Evolutionary conservation across 441 rosid species (phyloP).

Genomic region (Melianthus villosus): DNA sequence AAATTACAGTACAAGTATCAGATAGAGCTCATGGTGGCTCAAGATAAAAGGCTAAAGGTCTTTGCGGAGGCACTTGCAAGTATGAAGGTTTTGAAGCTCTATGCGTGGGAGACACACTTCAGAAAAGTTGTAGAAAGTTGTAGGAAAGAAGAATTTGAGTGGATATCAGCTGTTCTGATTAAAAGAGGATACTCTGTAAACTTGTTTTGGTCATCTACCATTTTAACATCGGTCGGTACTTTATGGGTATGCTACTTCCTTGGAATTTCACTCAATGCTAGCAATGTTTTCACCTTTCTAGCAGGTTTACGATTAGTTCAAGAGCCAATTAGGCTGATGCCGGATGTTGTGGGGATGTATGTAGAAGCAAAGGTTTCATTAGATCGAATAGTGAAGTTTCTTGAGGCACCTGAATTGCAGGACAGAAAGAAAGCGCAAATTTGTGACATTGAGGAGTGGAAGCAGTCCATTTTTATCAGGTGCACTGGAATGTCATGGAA

Average conservation of each 20-base stretch:
- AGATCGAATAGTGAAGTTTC: constrained; percentile 51
- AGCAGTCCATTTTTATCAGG: constrained; percentile 26
- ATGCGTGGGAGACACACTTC: constrained; percentile 92
- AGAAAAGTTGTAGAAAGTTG: constrained; percentile 55
- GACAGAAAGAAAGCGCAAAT: no score
- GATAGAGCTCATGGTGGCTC: constrained; percentile 58
- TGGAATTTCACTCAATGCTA: constrained; percentile 53
- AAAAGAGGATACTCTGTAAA: constrained; percentile 42
- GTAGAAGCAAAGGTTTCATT: constrained; percentile 91
- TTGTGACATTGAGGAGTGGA: no score
- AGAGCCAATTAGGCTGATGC: constrained; percentile 66
- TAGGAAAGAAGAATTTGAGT: constrained; percentile 42
- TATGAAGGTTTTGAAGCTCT: constrained; percentile 81
- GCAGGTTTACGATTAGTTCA: constrained; percentile 83
- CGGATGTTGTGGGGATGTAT: constrained; percentile 72
- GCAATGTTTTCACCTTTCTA: constrained; percentile 82
- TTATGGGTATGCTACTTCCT: constrained; percentile 74
- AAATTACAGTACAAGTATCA: constrained; percentile 72
- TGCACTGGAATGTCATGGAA: constrained; percentile 81
- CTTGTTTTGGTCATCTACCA: constrained; percentile 82
- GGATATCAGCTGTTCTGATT: constrained; percentile 68
- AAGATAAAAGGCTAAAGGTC: constrained; percentile 70
- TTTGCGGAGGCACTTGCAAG: constrained; percentile 60
- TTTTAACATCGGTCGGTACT: constrained; percentile 71
- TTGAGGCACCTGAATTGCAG: constrained; percentile 86